Evolutionary conservation across 2,329 filamentous ascomycete genomes (phyloP), one percentile per base, ranked within the genome.

Genomic region (Aureobasidium uvarum): DNA sequence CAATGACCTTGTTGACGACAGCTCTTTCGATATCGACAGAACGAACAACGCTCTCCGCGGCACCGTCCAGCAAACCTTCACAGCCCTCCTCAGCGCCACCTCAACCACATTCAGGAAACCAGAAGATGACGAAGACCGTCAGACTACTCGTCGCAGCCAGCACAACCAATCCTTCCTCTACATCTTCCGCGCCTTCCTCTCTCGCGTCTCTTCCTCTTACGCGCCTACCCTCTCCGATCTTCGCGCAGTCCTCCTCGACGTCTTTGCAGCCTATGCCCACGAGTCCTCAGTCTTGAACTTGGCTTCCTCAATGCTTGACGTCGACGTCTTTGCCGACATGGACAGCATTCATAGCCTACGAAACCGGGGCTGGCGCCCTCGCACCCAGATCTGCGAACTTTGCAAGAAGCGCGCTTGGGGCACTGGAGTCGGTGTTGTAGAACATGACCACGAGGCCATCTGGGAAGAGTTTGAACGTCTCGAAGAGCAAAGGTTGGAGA

Each of bases 211-310:
- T 0, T 84, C 86, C 28, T 87, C 89, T 20, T 65, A 65, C 43
- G 96, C 92, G 0, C 93, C 95, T 0, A 96, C 90, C 14, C 82
- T 99, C 1, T 89, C 91, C 1, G 92, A 98, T 74, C 83, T 99
- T 3, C 89, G 95, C 51, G 85, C 86, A 7, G 93, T 98, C 0
- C 84, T 99, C 1, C 82, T 86, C 0, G 95, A 93, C 14, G 94
- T 99, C 64, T 98, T 99, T 78, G 88, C 94, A 0, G 94, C 95
- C 0, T 99, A 99, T 74, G 89, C 92, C 0, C 97, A 98, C 74
- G 95, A 99, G 76, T 91, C 94, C 75, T 93, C 90, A 0, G 90
- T 99, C 18, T 83, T 99, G 23, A 83, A 85, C 1, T 85, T 99
- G 3, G 92, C 95, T 0, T 96, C 94, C 74, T 85, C 89, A 4